Evolutionary conservation across 768 basidiomycete genomes (phyloP).

Genomic region (Botryobasidium botryosum): DNA sequence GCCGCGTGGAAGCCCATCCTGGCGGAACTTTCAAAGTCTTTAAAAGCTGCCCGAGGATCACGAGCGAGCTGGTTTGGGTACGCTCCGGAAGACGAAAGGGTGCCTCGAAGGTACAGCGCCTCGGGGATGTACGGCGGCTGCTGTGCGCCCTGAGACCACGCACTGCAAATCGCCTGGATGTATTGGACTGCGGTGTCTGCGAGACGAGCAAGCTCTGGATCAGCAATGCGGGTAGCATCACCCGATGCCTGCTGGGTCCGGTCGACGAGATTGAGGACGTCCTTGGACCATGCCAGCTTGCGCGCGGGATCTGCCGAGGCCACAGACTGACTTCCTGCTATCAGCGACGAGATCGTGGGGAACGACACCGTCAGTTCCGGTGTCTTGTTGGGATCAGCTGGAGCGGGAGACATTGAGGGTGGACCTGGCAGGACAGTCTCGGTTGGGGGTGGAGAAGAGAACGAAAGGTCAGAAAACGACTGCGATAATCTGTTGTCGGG

Average conservation of each 20-base stretch:
- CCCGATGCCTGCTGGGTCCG: conserved; percentile 28
- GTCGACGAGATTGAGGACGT: conserved; percentile 68
- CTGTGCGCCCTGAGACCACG: conserved; percentile 18
- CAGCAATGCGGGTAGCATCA: conserved; percentile 31
- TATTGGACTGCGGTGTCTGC: conserved; percentile 47
- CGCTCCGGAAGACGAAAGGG: conserved; percentile 48
- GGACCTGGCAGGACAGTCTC: too few species aligned
- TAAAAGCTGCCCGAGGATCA: conserved; percentile 67
- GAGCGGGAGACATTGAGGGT: too few species aligned
- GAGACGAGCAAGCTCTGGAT: conserved; percentile 42
- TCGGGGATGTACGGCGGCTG: conserved; percentile 38
- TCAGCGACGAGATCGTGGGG: conserved; percentile 44
- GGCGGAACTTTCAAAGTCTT: conserved; percentile 76
- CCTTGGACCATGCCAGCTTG: conserved; percentile 63
- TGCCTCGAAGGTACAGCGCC: conserved; percentile 59
- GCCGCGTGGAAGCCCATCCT: conserved; percentile 58
- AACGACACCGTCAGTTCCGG: conserved; percentile 50
- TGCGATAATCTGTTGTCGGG: too few species aligned
- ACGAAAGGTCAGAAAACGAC: too few species aligned
- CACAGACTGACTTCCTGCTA: conserved; percentile 32
- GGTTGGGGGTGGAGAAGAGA: too few species aligned
- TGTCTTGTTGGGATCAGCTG: conserved; percentile 15
- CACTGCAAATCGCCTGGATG: conserved; percentile 38
- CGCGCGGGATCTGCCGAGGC: conserved; percentile 34
- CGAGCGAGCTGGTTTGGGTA: conserved; percentile 25